These are phyloP conservation scores for Diaporthe destruens DNA, from an alignment of 2,329 filamentous ascomycete species.

Conservation along the genomic window DNA sequence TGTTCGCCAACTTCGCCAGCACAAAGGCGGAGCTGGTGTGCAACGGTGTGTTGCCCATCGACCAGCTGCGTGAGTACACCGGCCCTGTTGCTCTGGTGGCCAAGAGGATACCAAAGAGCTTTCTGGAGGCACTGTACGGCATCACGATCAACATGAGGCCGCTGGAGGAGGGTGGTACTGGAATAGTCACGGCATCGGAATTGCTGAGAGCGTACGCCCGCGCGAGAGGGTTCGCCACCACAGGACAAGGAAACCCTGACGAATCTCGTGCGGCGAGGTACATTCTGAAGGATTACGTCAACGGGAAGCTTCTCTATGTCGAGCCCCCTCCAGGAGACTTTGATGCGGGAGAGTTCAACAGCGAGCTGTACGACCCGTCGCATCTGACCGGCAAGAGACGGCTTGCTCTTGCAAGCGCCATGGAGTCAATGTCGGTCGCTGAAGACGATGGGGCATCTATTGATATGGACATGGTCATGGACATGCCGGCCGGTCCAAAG, in stretches of 20 bases:
- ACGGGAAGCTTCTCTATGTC: conserved; percentile 92
- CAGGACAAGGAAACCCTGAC: conserved; percentile 90
- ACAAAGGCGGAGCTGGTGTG: conserved; percentile 97
- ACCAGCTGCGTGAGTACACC: conserved; percentile 93
- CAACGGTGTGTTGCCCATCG: conserved; percentile 94
- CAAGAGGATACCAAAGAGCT: conserved; percentile 85
- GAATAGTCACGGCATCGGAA: conserved; percentile 86
- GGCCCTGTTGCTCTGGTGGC: conserved; percentile 88
- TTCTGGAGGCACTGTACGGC: conserved; percentile 93
- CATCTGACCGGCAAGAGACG: conserved; percentile 88
- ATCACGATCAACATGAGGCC: conserved; percentile 87
- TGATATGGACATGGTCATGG: conserved; percentile 62
- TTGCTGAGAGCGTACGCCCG: conserved; percentile 87
- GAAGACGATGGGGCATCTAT: conserved; percentile 53
- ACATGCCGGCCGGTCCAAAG: conserved; percentile 74
- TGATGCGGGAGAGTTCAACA: conserved; percentile 84
- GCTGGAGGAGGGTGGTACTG: conserved; percentile 92
- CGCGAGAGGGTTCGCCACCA: conserved; percentile 90
- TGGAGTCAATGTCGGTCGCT: conserved; percentile 60
- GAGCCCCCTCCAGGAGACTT: conserved; percentile 83
- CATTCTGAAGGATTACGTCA: conserved; percentile 97
- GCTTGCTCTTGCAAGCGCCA: conserved; percentile 68
- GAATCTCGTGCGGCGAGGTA: conserved; percentile 91
- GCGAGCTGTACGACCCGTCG: conserved; percentile 84
- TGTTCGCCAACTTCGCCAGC: conserved; percentile 97